Base-by-base conservation (phyloP, 23 red algal genomes). In the Gracilaria caudata region DNA sequence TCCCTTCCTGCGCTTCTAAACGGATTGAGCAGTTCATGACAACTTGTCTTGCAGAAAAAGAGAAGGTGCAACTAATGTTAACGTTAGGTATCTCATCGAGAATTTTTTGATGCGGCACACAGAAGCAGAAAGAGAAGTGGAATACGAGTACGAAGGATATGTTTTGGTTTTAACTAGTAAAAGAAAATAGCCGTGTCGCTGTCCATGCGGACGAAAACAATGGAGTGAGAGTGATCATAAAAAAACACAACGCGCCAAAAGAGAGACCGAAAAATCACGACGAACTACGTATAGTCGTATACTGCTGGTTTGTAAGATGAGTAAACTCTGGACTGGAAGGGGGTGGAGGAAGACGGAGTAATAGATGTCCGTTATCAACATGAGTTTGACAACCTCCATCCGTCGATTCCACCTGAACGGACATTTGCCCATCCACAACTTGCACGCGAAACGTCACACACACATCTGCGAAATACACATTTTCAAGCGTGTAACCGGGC, bases 361-460 rank as follows among this genome's bases (percentile, higher is more conserved):
- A 41, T 34, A 71, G 40, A 23, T 71, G n/a, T 8, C 65, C 65
- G 16, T 71, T 34, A 36, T 39, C 37, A 40, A 71, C 20, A 1
- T 36, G 16, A 8, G 65, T 71, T 39, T 71, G 32, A 28, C 65
- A 71, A 6, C 32, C 26, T 71, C 65, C 65, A 41, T 41, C 26
- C 21, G 32, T 34, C 9, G 65, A 71, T 23, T 71, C 65, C 34
- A 71, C 65, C 65, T 71, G 16, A 21, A 71, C 65, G 40, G 32
- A 71, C 26, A 41, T 71, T 39, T 41, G 6, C 16, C 37, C 65
- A 71, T 71, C 65, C 1, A 39, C 65, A 41, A 40, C 14, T 44
- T 70, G 38, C 11, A 85, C 65, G 37, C 41, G 40, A 71, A 85
- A 85, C 10, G 53, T 41, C 11, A 85, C 23, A 46, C 59, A 66